Conservation (phyloP, 2,329 filamentous ascomycete genomes). For the Macroventuria anomochaeta region DNA sequence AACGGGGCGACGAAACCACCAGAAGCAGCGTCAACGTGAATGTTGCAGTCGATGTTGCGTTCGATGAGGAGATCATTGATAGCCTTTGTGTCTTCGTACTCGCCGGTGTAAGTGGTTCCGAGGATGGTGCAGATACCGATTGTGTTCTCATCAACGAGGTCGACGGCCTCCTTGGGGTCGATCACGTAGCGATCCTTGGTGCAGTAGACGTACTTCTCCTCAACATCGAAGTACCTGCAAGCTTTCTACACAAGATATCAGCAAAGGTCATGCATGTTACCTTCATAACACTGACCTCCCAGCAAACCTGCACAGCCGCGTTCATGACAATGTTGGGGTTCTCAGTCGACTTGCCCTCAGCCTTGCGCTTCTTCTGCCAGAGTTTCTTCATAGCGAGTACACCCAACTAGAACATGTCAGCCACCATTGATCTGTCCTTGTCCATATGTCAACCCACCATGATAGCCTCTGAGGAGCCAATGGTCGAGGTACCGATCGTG, state of each 20-base stretch:
- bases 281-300: conserved; percentile 64
- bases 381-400: conserved; percentile 93
- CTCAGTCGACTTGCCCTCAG: conserved; percentile 79
- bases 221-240: conserved; percentile 84
- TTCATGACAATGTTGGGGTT: conserved; percentile 95
- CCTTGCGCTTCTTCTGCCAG: conserved; percentile 87
- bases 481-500: conserved; percentile 84
- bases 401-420: conserved; percentile 57
- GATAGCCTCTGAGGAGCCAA: conserved; percentile 88
- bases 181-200: conserved; percentile 68
- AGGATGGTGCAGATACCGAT: conserved; percentile 93
- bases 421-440: neutral
- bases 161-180: conserved; percentile 67
- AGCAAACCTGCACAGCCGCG: conserved; percentile 94
- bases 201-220: conserved; percentile 79
- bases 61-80: conserved; percentile 87
- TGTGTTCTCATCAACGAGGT: conserved; percentile 70
- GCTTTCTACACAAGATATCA: conserved; percentile 59
- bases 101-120: conserved; percentile 92
- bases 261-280: neutral
- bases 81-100: conserved; percentile 88
- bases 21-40: conserved; percentile 91
- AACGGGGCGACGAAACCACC: conserved; percentile 95
- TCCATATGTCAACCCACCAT: conserved; percentile 26
- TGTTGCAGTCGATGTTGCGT: conserved; percentile 77